Evolutionary conservation across 2,329 filamentous ascomycete species (phyloP).

Genomic region (Furcasterigmium furcatum): DNA sequence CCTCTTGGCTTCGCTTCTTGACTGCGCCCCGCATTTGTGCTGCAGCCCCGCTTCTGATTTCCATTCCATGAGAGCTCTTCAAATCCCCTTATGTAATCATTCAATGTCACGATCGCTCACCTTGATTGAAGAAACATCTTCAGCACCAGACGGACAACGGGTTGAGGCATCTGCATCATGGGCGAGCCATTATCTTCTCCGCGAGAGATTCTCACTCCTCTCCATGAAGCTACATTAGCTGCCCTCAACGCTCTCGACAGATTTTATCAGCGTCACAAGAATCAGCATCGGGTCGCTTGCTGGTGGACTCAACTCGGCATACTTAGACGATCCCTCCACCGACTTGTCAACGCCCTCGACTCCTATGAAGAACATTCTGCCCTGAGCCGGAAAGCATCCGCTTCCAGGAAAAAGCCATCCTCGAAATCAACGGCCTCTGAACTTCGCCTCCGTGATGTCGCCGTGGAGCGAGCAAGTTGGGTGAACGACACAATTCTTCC

Average conservation of each 20-base stretch:
- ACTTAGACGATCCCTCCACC: conserved; percentile 63
- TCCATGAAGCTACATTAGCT: conserved; percentile 12
- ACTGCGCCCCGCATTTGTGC: too few relatives aligned
- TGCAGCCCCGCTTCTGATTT: too few relatives aligned
- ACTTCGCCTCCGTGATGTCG: neutral
- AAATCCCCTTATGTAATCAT: too few relatives aligned
- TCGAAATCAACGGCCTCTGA: neutral
- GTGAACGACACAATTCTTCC: conserved; percentile 25
- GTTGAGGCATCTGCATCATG: too few relatives aligned
- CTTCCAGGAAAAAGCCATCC: neutral
- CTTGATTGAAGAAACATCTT: too few relatives aligned
- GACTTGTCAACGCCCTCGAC: conserved; percentile 40
- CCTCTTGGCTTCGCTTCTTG: too few relatives aligned
- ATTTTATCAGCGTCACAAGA: conserved; percentile 81
- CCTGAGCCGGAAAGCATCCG: neutral
- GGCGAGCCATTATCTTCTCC: neutral
- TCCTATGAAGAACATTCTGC: conserved; percentile 11
- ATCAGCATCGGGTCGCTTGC: conserved; percentile 77
- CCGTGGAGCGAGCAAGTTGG: conserved; percentile 19
- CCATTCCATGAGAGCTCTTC: too few relatives aligned
- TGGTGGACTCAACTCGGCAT: conserved; percentile 78
- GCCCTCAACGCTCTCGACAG: conserved; percentile 60
- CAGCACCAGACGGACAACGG: too few relatives aligned
- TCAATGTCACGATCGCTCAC: too few relatives aligned
- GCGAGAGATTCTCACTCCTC: neutral